These are phyloP conservation scores for Hypoxylon subgilvum DNA, from an alignment of 495 filamentous ascomycete genomes.

Conservation along the genomic window DNA sequence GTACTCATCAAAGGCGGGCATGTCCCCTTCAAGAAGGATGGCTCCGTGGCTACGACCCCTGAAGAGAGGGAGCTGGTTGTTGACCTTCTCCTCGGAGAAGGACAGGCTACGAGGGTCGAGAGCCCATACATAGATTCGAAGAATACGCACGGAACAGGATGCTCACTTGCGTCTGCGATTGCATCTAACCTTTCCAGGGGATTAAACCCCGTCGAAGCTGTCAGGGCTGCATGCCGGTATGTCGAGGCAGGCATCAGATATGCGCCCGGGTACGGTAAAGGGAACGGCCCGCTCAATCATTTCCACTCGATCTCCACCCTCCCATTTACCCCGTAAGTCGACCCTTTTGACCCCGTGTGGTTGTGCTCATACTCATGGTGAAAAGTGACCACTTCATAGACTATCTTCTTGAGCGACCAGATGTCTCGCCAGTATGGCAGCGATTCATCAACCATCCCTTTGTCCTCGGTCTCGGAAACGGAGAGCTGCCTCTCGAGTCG, in stretches of 20 bases:
- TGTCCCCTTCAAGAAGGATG: constrained; percentile 73
- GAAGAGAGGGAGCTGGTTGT: constrained; percentile 69
- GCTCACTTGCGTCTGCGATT: constrained; percentile 93
- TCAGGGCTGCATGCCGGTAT: constrained; percentile 74
- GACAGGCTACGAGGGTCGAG: constrained; percentile 63
- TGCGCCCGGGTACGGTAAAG: constrained; percentile 74
- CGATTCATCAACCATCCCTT: constrained; percentile 80
- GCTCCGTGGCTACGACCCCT: constrained; percentile 56
- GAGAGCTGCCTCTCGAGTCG: constrained; percentile 69
- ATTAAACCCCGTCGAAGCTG: constrained; percentile 63
- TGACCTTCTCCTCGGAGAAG: constrained; percentile 73
- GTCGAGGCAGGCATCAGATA: constrained; percentile 83
- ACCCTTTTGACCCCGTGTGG: neutral
- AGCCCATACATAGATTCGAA: constrained; percentile 69
- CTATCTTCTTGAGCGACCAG: constrained; percentile 76
- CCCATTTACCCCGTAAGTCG: constrained; percentile 79
- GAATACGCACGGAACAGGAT: constrained; percentile 95
- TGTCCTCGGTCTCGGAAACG: constrained; percentile 74
- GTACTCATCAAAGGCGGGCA: constrained; percentile 94
- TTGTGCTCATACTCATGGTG: constrained; percentile 14
- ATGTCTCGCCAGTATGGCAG: constrained; percentile 73
- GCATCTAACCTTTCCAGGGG: constrained; percentile 80
- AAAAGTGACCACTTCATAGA: constrained; percentile 80
- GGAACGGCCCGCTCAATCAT: constrained; percentile 90
- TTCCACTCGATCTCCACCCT: constrained; percentile 83